These are phyloP conservation scores for Coffea eugenioides DNA, from an alignment of 257 asterid species.

Conservation along the genomic window DNA sequence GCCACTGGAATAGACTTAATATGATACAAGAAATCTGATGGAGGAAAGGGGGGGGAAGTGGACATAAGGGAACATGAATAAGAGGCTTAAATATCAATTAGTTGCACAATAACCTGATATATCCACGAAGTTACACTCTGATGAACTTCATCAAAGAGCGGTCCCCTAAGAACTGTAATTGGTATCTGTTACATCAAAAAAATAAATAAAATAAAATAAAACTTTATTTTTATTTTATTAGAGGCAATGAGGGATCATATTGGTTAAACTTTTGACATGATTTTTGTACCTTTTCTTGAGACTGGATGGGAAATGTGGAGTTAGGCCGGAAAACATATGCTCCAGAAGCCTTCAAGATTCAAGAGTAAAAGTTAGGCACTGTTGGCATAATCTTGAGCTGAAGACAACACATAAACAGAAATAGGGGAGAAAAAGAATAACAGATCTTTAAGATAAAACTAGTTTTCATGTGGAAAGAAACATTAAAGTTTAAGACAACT, in stretches of 20 bases:
- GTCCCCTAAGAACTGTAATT: conserved; percentile 65
- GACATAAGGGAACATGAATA: background rate
- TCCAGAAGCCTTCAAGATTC: conserved; percentile 71
- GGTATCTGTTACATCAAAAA: conserved; percentile 40
- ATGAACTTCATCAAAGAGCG: conserved; percentile 90
- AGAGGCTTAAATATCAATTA: conserved; percentile 6
- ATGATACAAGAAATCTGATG: background rate
- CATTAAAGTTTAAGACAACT: background rate
- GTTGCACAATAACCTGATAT: conserved; percentile 62
- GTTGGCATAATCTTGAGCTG: background rate
- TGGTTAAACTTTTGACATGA: conserved; percentile 1
- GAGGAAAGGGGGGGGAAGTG: background rate
- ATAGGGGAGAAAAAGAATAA: background rate
- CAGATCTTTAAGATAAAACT: background rate
- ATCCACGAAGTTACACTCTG: conserved; percentile 80
- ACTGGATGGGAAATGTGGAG: conserved; percentile 49
- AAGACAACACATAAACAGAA: too few species aligned
- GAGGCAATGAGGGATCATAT: conserved; percentile 2
- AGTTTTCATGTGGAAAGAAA: background rate
- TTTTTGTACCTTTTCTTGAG: conserved; percentile 51
- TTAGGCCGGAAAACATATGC: conserved; percentile 93
- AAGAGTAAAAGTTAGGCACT: background rate
- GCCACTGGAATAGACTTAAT: too few species aligned
- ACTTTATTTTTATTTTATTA: background rate
- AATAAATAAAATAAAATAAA: background rate